Percentiles rank a stretch among this genome's conserved stretches.
phyloP scores from a whole-genome alignment of 805 yeast species.

The Maudiozyma serrabonitensis region DNA sequence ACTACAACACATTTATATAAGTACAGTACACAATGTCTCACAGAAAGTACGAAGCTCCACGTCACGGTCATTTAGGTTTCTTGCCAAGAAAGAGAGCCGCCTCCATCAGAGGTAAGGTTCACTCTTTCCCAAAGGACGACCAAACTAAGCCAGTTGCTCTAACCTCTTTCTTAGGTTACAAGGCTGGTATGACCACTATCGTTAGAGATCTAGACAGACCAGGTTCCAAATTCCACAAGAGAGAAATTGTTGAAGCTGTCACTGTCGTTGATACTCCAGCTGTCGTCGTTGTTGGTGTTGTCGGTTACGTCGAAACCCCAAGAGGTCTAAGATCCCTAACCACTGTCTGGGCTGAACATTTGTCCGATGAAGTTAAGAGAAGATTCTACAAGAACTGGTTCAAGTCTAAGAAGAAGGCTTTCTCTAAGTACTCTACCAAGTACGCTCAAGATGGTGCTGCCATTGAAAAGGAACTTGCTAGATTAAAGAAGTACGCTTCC shows the following conservation, averaged over 20 bases:
- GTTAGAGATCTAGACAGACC: conserved; percentile 99
- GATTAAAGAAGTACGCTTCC: conserved; percentile 96
- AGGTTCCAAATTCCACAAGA: conserved; percentile 99
- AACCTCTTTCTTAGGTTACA: conserved; percentile 99
- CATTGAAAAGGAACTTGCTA: conserved; percentile 92
- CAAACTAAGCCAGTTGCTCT: conserved; percentile 95
- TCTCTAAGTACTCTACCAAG: conserved; percentile 99
- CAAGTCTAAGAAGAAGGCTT: conserved; percentile 99
- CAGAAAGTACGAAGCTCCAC: conserved; percentile 99
- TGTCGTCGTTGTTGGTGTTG: conserved; percentile 98
- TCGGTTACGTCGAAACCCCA: conserved; percentile 99
- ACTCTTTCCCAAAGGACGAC: conserved; percentile 99
- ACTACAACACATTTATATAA: conserved; percentile 4
- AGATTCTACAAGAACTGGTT: conserved; percentile 99
- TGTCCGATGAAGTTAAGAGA: conserved; percentile 98
- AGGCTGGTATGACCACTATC: conserved; percentile 99
- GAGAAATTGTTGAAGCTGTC: conserved; percentile 99
- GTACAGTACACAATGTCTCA: conserved; percentile 66
- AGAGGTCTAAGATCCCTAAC: conserved; percentile 99
- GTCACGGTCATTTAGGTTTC: conserved; percentile 99
- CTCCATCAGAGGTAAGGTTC: conserved; percentile 96
- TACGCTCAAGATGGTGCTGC: conserved; percentile 85
- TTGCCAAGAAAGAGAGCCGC: conserved; percentile 99
- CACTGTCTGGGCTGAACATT: conserved; percentile 99
- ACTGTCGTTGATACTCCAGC: conserved; percentile 99